Base-by-base conservation (phyloP, 2,329 filamentous ascomycete genomes). In the Botrytis tulipae region DNA sequence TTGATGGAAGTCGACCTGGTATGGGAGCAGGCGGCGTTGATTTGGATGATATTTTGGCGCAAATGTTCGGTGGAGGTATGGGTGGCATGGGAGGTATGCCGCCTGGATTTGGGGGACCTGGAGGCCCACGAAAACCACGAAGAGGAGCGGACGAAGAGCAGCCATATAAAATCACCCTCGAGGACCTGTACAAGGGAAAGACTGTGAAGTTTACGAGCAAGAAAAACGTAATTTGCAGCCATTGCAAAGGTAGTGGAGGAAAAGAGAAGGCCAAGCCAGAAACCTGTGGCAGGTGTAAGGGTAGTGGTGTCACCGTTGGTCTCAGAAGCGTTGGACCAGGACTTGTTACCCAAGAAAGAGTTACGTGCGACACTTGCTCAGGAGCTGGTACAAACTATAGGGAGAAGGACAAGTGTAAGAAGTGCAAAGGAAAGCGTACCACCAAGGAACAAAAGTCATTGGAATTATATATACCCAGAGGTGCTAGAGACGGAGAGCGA, bases 161-260 rank as follows among this genome's bases (percentile, higher is more conserved):
- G 80, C 89, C 93, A 79, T 98, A 99, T 84, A 91, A 94, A 82
- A 93, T 98, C 73, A 92, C 90, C 3, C 85, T 99, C 74, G 96
- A 98, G 82, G 96, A 99, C 83, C 87, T 99, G 46, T 99, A 98
- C 88, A 98, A 97, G 85, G 96, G 96, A 80, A 98, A 98, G 87
- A 98, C 96, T 0, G 96, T 97, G 81, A 96, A 97, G 84, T 98
- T 99, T 82, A 91, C 94, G 14, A 96, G 93, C 80, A 97, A 95
- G 80, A 98, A 98, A 86, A 95, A 97, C 81, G 89, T 98, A 75
- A 87, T 97, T 75, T 99, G 96, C 84, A 87, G 87, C 74, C 88
- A 90, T 79, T 99, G 96, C 86, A 95, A 95, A 82, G 96, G 96
- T 62, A 90, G 87, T 65, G 96, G 96, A 59, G 96, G 93, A 76